Evolutionary conservation across 352 stramenopile species (phyloP), one percentile per base, ranked within the genome.

Genomic region (Globisporangium lucens): DNA sequence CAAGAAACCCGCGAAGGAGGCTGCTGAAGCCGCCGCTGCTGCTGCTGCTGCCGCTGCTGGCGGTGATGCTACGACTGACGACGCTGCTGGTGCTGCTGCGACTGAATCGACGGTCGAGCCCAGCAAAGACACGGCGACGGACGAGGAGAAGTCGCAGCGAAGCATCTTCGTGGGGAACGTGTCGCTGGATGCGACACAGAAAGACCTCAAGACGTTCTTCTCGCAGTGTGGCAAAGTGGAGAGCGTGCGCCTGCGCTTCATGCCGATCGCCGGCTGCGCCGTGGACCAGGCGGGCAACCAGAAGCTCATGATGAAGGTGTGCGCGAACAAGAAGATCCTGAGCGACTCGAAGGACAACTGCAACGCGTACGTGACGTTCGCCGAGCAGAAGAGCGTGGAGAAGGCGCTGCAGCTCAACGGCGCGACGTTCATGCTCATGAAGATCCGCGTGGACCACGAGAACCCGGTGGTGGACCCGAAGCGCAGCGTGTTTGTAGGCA

Each of bases 121-220:
- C 33, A 35, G 69, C 49, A 66, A 82, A 49, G 72, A 75, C 22
- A 68, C 24, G 27, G 64, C 65, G 7, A 65, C 52, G 10, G 76
- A 85, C n/a, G 71, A 82, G 36, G 79, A 86, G n/a, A 94, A 95
- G 69, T 75, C 68, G 20, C 70, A 72, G n/a, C 87, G 90, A 35
- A 97, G 90, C 0, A 77, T 98, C 15, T 98, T 98, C 66, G 91
- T 98, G 20, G 93, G 93, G 66, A 98, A 98, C 69, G 78, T 98
- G 51, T 97, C 93, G 49, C 76, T 97, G 8, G 89, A 90, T 41
- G 84, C 89, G 57, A 93, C 84, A 27, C 68, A 78, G 38, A 95
- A 93, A 59, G 81, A 93, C 57, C 59, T 98, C 13, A 88, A 87
- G 73, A 80, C 78, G 41, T 79, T 94, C 61, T 98, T 98, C 63